phyloP scores from a whole-genome alignment of 164 flowering plant species.

The Amborella trichopoda region DNA sequence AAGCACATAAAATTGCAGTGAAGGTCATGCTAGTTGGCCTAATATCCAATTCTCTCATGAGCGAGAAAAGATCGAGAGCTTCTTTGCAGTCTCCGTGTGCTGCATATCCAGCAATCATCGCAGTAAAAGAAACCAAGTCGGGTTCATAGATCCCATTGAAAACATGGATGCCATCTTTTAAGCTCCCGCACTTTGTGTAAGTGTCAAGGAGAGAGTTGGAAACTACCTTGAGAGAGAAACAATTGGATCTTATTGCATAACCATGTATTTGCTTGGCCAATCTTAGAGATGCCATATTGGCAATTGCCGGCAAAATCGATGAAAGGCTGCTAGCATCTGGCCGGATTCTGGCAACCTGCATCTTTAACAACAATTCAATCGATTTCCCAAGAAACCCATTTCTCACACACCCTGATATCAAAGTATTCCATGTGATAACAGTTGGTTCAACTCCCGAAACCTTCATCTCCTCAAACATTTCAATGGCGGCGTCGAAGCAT shows the following conservation, averaged over 20 bases:
- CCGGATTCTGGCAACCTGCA: slow-evolving; percentile 29
- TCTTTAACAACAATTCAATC: slow-evolving; percentile 27
- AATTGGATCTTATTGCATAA: slow-evolving; percentile 39
- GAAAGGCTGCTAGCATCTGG: slow-evolving; percentile 58
- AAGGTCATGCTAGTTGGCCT: slow-evolving; percentile 25
- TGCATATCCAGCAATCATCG: slow-evolving; percentile 27
- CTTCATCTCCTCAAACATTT: slow-evolving; percentile 36
- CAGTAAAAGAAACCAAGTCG: slow-evolving; percentile 40
- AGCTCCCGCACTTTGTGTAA: slow-evolving; percentile 71
- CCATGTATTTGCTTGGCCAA: slow-evolving; percentile 68
- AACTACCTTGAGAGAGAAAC: slow-evolving; percentile 31
- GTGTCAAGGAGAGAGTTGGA: slow-evolving; percentile 62
- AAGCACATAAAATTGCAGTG: slow-evolving; percentile 24
- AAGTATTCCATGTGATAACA: slow-evolving; percentile 60
- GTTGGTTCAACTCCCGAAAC: slow-evolving; percentile 38
- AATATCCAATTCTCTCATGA: slow-evolving; percentile 16
- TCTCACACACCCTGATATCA: slow-evolving; percentile 46
- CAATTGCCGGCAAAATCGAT: slow-evolving; percentile 38
- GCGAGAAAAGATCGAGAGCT: slow-evolving; percentile 16
- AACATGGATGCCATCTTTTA: slow-evolving; percentile 24
- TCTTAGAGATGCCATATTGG: slow-evolving; percentile 37
- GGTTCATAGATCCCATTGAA: slow-evolving; percentile 29
- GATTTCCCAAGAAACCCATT: slow-evolving; percentile 37
- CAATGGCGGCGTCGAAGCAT: slow-evolving; percentile 17
- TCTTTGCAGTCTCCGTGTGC: slow-evolving; percentile 17